These are phyloP conservation scores for Xylaria telfairii DNA, from an alignment of 495 filamentous ascomycete species.

Conservation along the genomic window DNA sequence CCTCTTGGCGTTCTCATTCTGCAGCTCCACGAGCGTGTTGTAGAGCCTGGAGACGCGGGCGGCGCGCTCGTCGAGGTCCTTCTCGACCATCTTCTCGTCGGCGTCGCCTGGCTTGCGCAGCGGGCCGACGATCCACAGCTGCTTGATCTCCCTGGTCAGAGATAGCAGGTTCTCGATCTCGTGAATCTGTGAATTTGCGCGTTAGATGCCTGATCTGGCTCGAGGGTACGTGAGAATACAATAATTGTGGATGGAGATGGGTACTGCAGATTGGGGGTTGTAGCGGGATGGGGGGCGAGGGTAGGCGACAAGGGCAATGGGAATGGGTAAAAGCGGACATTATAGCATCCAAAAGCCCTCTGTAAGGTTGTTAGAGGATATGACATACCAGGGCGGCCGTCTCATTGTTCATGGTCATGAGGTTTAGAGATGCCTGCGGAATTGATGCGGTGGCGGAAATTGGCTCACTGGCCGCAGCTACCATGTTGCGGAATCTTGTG, in stretches of 20 bases:
- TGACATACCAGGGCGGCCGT: conserved; percentile 39
- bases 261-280: neutral
- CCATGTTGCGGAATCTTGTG: conserved; percentile 42
- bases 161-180: conserved; percentile 47
- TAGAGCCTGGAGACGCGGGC: conserved; percentile 20
- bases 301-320: neutral
- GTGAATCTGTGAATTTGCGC: conserved; percentile 23
- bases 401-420: conserved; percentile 45
- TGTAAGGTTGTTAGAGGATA: neutral
- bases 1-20: neutral
- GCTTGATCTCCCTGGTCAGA: conserved; percentile 49
- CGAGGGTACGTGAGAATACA: neutral
- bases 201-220: conserved; percentile 5
- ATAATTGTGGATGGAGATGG: neutral
- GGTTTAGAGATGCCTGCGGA: conserved; percentile 45
- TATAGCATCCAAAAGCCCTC: neutral
- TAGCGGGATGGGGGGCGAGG: neutral
- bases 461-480: conserved; percentile 38
- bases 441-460: conserved; percentile 37
- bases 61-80: conserved; percentile 32
- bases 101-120: conserved; percentile 44
- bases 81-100: conserved; percentile 33
- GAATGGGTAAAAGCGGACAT: neutral
- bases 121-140: conserved; percentile 51
- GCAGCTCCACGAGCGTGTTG: conserved; percentile 8